phyloP scores from a whole-genome alignment of 306 rosid species.

The Mucuna pruriens region DNA sequence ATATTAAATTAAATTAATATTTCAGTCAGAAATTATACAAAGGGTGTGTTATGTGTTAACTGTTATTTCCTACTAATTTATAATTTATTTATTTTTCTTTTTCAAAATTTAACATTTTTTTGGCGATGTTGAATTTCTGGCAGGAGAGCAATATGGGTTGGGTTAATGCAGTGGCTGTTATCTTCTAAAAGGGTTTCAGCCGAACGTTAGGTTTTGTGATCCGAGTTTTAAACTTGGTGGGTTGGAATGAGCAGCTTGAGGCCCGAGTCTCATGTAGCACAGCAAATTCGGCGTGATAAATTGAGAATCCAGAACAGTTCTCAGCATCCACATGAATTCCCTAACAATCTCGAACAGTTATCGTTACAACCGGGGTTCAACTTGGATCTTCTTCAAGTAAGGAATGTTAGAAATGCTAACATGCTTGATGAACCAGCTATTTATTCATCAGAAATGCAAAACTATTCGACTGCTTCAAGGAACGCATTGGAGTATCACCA shows the following conservation, averaged over 20 bases:
- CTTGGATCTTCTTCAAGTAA: constrained; percentile 61
- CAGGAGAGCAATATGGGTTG: constrained; percentile 3
- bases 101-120: background rate
- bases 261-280: constrained; percentile 84
- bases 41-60: background rate
- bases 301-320: constrained; percentile 59
- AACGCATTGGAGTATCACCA: constrained; percentile 36
- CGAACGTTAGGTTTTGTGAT: background rate
- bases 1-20: background rate
- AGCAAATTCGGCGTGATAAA: constrained; percentile 86
- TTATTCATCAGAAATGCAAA: constrained; percentile 53
- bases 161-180: background rate
- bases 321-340: constrained; percentile 45
- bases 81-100: background rate
- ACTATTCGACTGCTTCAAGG: constrained; percentile 44
- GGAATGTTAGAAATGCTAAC: constrained; percentile 58
- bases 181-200: background rate
- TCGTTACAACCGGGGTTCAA: constrained; percentile 38
- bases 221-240: background rate
- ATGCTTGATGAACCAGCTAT: constrained; percentile 56
- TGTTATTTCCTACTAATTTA: background rate
- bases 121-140: background rate
- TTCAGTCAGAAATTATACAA: background rate
- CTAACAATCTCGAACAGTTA: constrained; percentile 43
- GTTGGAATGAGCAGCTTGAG: constrained; percentile 68